These are phyloP conservation scores for Candida lessepsii DNA, from an alignment of 805 yeast species.

Conservation along the genomic window DNA sequence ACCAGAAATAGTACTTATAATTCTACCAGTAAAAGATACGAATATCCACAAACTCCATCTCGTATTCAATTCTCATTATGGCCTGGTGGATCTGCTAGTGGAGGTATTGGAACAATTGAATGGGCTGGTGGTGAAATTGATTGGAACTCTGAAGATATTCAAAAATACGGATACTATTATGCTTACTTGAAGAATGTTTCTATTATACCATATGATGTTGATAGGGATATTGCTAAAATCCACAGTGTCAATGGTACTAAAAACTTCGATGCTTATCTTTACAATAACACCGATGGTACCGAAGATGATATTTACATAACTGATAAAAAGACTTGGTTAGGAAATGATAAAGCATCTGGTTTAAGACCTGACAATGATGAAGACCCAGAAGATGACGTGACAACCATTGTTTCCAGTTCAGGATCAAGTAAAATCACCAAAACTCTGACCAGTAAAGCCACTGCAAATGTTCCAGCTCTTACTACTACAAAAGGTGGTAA, in stretches of 20 bases:
- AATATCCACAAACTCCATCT: conserved; percentile 73
- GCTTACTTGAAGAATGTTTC: conserved; percentile 59
- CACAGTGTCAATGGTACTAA: conserved; percentile 40
- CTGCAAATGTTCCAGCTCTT: conserved; percentile 15
- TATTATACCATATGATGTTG: conserved; percentile 73
- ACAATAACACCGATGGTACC: conserved; percentile 44
- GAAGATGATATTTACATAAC: conserved; percentile 51
- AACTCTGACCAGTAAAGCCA: conserved; percentile 17
- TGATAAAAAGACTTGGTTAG: conserved; percentile 59
- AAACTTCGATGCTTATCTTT: conserved; percentile 47
- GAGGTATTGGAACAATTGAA: conserved; percentile 61
- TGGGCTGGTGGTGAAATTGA: conserved; percentile 89
- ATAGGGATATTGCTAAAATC: conserved; percentile 44
- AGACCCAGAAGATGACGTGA: conserved; percentile 9
- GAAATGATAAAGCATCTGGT: conserved; percentile 64
- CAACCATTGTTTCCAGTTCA: conserved; percentile 18
- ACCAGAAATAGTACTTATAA: conserved; percentile 60
- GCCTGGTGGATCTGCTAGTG: conserved; percentile 67
- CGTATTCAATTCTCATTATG: conserved; percentile 71
- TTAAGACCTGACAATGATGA: conserved; percentile 48
- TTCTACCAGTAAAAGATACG: conserved; percentile 54
- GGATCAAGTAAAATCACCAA: conserved; percentile 21
- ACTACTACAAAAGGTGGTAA: conserved; percentile 13
- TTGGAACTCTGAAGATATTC: conserved; percentile 77
- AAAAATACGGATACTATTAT: conserved; percentile 78